These are phyloP conservation scores for Ramaria sp. DNA, from an alignment of 768 basidiomycete genomes.

Conservation along the genomic window DNA sequence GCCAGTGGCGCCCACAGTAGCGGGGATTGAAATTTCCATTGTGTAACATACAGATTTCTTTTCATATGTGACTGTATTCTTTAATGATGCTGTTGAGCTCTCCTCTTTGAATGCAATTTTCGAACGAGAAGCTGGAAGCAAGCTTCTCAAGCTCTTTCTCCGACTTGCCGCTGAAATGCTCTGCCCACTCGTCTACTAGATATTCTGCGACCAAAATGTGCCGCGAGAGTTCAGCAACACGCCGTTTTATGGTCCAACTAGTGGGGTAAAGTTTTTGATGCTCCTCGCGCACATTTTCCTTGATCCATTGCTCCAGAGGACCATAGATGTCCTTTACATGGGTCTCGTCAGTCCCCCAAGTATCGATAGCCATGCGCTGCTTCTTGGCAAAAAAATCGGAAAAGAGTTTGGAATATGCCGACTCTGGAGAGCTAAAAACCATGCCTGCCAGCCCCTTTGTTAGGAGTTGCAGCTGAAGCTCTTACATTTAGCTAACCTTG, in stretches of 20 bases:
- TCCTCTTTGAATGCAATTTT: slow-evolving; percentile 56
- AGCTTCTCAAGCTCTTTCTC: slow-evolving; percentile 56
- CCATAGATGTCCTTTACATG: slow-evolving; percentile 48
- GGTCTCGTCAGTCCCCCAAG: slow-evolving; percentile 64
- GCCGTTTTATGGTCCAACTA: slow-evolving; percentile 47
- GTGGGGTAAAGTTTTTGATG: slow-evolving; percentile 55
- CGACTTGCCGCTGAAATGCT: slow-evolving; percentile 49
- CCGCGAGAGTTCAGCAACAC: slow-evolving; percentile 49
- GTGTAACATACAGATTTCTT: not conserved
- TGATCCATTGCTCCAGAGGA: slow-evolving; percentile 53
- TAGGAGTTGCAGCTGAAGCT: not conserved
- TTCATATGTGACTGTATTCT: slow-evolving; percentile 9
- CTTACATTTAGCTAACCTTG: slow-evolving; percentile 12
- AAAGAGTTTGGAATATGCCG: slow-evolving; percentile 64
- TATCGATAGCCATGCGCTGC: slow-evolving; percentile 63
- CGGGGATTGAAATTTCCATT: not conserved
- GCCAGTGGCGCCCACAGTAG: not conserved
- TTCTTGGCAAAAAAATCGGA: slow-evolving; percentile 64
- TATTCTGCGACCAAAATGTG: slow-evolving; percentile 63
- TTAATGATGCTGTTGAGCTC: slow-evolving; percentile 39
- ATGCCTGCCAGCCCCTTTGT: slow-evolving; percentile 53
- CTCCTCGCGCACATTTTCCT: slow-evolving; percentile 32
- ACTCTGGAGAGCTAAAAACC: slow-evolving; percentile 58
- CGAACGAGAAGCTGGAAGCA: slow-evolving; percentile 66
- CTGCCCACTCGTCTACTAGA: slow-evolving; percentile 63